These are phyloP conservation scores for Beta corolliflora DNA, from an alignment of 179 eudicot genomes.

Conservation along the genomic window DNA sequence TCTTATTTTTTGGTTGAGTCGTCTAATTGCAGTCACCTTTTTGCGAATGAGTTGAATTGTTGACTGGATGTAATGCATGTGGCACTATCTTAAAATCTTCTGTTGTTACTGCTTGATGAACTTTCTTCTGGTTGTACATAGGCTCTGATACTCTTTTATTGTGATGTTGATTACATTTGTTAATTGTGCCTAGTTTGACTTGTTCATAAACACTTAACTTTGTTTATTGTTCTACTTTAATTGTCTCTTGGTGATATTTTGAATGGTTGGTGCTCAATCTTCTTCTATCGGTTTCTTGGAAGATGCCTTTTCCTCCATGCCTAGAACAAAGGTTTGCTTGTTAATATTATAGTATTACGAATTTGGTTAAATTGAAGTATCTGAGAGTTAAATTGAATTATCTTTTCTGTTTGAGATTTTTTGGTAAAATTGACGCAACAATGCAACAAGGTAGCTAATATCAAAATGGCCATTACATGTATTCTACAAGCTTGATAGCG, in stretches of 20 bases:
- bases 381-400: too few relatives aligned
- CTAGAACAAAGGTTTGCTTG: too few relatives aligned
- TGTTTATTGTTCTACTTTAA: background rate
- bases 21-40: background rate
- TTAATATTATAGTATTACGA: too few relatives aligned
- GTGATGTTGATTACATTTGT: background rate
- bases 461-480: background rate
- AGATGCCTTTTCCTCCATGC: background rate
- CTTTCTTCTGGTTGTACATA: background rate
- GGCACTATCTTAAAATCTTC: background rate
- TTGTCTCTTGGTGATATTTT: background rate
- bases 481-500: background rate
- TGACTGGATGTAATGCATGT: slow-evolving; percentile 3
- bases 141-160: background rate
- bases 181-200: background rate
- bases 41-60: background rate
- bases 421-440: background rate
- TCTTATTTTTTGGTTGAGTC: background rate
- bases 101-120: background rate
- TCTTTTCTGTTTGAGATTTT: too few relatives aligned
- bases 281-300: background rate
- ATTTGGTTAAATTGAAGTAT: too few relatives aligned
- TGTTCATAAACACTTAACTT: background rate
- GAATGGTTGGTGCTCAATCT: background rate
- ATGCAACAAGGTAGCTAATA: background rate